phyloP scores from a whole-genome alignment of 768 basidiomycete genomes.

The Cystobasidium tubakii region DNA sequence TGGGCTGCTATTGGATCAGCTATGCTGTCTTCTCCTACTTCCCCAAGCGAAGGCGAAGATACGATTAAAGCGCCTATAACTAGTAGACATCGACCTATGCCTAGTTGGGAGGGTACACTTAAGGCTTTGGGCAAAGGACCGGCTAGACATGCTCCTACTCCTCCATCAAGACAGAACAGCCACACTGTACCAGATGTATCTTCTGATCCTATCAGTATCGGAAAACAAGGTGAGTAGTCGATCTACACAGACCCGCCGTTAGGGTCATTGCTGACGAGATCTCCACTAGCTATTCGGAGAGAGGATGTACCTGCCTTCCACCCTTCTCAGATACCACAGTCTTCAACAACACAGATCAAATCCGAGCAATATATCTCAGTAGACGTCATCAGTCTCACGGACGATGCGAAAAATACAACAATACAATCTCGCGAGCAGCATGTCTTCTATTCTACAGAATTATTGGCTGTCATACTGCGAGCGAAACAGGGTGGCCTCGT shows the following conservation, averaged over 20 bases:
- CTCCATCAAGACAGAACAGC: background rate
- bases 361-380: constrained; percentile 14
- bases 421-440: background rate
- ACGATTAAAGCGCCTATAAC: background rate
- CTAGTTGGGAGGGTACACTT: constrained; percentile 23
- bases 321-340: background rate
- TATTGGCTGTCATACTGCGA: constrained; percentile 20
- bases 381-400: constrained; percentile 13
- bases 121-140: constrained; percentile 22
- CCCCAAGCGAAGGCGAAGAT: background rate
- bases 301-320: background rate
- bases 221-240: background rate
- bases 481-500: constrained; percentile 19
- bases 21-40: background rate
- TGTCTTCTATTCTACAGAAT: constrained; percentile 23
- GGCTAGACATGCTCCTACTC: constrained; percentile 22
- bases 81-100: background rate
- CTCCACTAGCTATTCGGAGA: background rate
- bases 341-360: background rate
- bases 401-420: background rate
- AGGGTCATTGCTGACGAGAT: background rate
- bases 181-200: background rate
- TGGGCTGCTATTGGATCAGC: constrained; percentile 4
- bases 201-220: background rate
- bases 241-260: background rate